Conservation (phyloP, 1,139 yeast genomes). For the Yamadazyma kanchanaburiensis region DNA sequence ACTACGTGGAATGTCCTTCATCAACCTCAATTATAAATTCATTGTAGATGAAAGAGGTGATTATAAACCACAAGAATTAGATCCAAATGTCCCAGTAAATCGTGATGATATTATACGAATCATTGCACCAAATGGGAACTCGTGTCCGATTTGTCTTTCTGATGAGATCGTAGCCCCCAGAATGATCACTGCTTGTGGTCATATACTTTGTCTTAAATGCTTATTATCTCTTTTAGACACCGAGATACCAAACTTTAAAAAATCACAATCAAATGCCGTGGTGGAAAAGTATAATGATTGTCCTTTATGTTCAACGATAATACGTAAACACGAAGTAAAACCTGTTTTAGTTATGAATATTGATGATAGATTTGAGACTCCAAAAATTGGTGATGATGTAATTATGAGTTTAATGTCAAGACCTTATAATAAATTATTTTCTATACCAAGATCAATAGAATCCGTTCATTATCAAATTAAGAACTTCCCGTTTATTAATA, state of each 20-base stretch:
- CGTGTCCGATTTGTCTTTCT: conserved; percentile 89
- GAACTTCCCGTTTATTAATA: conserved; percentile 29
- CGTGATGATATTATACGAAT: conserved; percentile 65
- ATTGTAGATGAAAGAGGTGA: conserved; percentile 63
- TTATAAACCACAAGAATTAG: conserved; percentile 54
- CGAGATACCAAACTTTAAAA: conserved; percentile 41
- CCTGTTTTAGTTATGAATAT: conserved; percentile 64
- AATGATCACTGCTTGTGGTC: conserved; percentile 90
- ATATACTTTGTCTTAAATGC: conserved; percentile 83
- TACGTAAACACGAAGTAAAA: conserved; percentile 55
- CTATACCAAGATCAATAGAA: conserved; percentile 54
- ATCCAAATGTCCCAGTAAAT: conserved; percentile 75
- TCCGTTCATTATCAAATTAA: conserved; percentile 23
- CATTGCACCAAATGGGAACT: conserved; percentile 66
- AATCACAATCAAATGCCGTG: conserved; percentile 33
- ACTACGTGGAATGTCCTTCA: conserved; percentile 67
- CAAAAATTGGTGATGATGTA: conserved; percentile 57
- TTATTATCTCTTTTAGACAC: conserved; percentile 67
- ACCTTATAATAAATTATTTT: conserved; percentile 54
- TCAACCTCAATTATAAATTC: conserved; percentile 83
- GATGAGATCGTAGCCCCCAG: conserved; percentile 89
- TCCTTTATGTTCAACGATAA: conserved; percentile 76
- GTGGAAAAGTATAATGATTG: conserved; percentile 66
- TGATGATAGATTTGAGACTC: conserved; percentile 59
- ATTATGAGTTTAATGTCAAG: conserved; percentile 71